Evolutionary conservation across 768 basidiomycete genomes (phyloP), one percentile per base, ranked within the genome.

Genomic region (Lactarius psammicola): DNA sequence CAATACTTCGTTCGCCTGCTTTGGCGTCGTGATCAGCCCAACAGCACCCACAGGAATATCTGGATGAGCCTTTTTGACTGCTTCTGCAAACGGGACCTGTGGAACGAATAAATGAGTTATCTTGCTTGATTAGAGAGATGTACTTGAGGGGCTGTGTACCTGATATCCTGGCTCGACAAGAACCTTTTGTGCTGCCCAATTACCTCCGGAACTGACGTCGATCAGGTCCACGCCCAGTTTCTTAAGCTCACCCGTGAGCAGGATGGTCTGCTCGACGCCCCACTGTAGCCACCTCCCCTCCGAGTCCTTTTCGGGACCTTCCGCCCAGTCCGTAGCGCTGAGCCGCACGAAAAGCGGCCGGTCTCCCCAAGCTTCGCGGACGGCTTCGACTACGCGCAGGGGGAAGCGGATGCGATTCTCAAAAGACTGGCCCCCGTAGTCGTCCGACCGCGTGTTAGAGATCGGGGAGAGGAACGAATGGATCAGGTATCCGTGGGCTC

Each of bases 181-280:
- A 59, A 93, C 87, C 70, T 86, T 81, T 74, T 90, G 87, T 59
- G 80, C 70, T 4, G 67, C 73, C 78, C 83, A 68, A 56, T 66
- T 56, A n/a, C 68, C 57, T 11, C 56, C 60, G 4, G 81, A 80
- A 46, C 83, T 86, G 56, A 82, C 81, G 74, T 95, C 90, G 58
- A 95, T 74, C n/a, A 95, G 77, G 72, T 94, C 92, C 15, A 93
- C 80, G 9, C 88, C 89, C 5, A 85, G 68, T 62, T 84, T 79
- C 70, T 82, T 74, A 71, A 93, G 73, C 72, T 84, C 81, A 17
- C 80, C 80, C 2, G 80, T 80, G 34, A 87, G 80, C 38, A 86
- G 71, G 36, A 79, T 86, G 73, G 83, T 89, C 75, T 94, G 92
- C 72, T 92, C 87, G 59, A 92, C 78, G 13, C 91, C 92, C 89